Percentiles rank a stretch among this genome's conserved stretches.
These are phyloP conservation scores for Apiospora rasikravindrae DNA, from an alignment of 2,329 filamentous ascomycete genomes.

Conservation along the genomic window DNA sequence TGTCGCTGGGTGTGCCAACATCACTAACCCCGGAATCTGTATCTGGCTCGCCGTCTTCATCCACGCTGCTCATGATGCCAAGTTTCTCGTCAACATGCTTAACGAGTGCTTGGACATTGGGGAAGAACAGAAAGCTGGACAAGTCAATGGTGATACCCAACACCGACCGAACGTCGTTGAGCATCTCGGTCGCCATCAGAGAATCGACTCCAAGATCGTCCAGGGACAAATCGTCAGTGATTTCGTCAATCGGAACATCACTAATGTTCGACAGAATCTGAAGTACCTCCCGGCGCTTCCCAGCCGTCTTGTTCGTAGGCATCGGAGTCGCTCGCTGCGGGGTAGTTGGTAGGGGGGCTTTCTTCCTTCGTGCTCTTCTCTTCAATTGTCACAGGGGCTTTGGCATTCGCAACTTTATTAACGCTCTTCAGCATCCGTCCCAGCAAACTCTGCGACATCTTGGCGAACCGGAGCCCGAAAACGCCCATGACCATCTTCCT, in stretches of 20 bases:
- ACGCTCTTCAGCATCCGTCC: slow-evolving; percentile 25
- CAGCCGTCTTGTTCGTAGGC: neutral
- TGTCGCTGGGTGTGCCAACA: no score
- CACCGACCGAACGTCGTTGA: slow-evolving; percentile 25
- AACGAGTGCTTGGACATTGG: slow-evolving; percentile 22
- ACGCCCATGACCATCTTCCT: slow-evolving; percentile 29
- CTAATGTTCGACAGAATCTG: slow-evolving; percentile 28
- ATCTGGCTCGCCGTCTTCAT: neutral
- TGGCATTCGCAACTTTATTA: slow-evolving; percentile 20
- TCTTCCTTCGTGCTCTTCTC: neutral
- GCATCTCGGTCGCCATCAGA: slow-evolving; percentile 27
- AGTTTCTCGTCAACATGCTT: slow-evolving; percentile 25
- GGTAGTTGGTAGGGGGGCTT: no score
- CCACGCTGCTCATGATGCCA: neutral
- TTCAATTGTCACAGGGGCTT: neutral
- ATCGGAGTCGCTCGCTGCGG: neutral
- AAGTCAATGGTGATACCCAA: slow-evolving; percentile 29
- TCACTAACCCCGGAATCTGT: neutral
- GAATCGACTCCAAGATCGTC: slow-evolving; percentile 31
- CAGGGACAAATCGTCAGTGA: slow-evolving; percentile 20
- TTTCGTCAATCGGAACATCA: slow-evolving; percentile 27
- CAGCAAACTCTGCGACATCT: slow-evolving; percentile 23
- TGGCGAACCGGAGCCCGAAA: slow-evolving; percentile 26
- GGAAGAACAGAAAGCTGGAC: slow-evolving; percentile 28
- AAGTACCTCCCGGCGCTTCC: slow-evolving; percentile 22